phyloP scores from a whole-genome alignment of 2,329 filamentous ascomycete genomes.

The Verticillium dahliae region DNA sequence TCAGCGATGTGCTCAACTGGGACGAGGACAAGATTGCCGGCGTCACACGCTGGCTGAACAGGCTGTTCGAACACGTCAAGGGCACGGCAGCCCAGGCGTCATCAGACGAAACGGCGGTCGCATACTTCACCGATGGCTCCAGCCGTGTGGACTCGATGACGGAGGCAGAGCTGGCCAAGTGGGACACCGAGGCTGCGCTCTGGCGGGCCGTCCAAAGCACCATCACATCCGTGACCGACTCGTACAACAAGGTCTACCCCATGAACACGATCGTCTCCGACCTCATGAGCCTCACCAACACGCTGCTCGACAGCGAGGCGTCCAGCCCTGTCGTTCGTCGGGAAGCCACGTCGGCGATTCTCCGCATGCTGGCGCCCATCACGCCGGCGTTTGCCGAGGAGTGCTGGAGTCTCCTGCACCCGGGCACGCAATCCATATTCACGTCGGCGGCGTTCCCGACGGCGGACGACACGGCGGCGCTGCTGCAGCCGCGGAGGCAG shows the following conservation, averaged over 20 bases:
- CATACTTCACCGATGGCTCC: slow-evolving; percentile 29
- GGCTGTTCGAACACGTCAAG: slow-evolving; percentile 54
- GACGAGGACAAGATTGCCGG: slow-evolving; percentile 77
- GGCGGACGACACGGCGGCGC: slow-evolving; percentile 40
- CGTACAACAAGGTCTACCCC: slow-evolving; percentile 65
- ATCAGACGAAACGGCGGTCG: slow-evolving; percentile 6
- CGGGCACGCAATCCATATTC: slow-evolving; percentile 32
- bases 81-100: slow-evolving; percentile 12
- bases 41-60: slow-evolving; percentile 71
- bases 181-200: slow-evolving; percentile 42
- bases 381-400: slow-evolving; percentile 77
- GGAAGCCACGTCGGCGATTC: slow-evolving; percentile 46
- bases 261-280: slow-evolving; percentile 82
- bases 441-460: slow-evolving; percentile 50
- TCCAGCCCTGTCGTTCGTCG: slow-evolving; percentile 37
- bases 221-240: slow-evolving; percentile 59
- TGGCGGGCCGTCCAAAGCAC: slow-evolving; percentile 63
- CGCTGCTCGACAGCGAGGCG: slow-evolving; percentile 39
- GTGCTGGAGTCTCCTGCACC: slow-evolving; percentile 60
- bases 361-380: slow-evolving; percentile 72
- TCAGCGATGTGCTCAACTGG: slow-evolving; percentile 81
- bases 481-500: slow-evolving; percentile 43
- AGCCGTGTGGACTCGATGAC: slow-evolving; percentile 22
- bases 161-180: slow-evolving; percentile 15
- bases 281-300: slow-evolving; percentile 75